phyloP scores from a whole-genome alignment of 139 green algal genomes.

The Chlorella sp. region DNA sequence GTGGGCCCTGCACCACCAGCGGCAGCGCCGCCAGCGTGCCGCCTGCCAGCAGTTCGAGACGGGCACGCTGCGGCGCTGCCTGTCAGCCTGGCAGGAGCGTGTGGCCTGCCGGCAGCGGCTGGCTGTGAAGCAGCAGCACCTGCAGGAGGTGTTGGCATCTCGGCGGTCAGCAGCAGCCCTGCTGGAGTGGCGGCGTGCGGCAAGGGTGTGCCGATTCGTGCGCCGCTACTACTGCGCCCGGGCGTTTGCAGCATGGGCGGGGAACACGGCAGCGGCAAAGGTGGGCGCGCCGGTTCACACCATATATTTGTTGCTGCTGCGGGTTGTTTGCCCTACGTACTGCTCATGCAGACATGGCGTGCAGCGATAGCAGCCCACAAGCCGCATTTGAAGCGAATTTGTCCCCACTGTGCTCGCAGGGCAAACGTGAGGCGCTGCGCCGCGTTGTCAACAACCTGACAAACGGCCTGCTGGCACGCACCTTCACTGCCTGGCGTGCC shows the following conservation, averaged over 20 bases:
- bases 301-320: neutral
- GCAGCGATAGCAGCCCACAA: no score
- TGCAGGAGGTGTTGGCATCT: neutral
- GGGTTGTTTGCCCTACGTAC: neutral
- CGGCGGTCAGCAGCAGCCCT: neutral
- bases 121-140: constrained; percentile 6
- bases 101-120: neutral
- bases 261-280: neutral
- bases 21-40: neutral
- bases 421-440: constrained; percentile 4
- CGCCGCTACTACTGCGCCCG: constrained; percentile 1
- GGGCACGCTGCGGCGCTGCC: constrained; percentile 1
- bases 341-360: no score
- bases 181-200: neutral
- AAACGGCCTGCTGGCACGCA: neutral
- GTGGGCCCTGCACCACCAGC: neutral
- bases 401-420: neutral
- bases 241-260: neutral
- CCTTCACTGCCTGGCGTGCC: neutral
- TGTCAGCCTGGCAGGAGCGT: neutral
- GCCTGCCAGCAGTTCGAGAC: neutral
- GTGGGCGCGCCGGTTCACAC: neutral
- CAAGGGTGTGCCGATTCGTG: neutral
- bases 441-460: neutral
- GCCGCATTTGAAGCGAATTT: neutral